Evolutionary conservation across 139 green algal genomes (phyloP).

Genomic region (Haematococcus sp.): DNA sequence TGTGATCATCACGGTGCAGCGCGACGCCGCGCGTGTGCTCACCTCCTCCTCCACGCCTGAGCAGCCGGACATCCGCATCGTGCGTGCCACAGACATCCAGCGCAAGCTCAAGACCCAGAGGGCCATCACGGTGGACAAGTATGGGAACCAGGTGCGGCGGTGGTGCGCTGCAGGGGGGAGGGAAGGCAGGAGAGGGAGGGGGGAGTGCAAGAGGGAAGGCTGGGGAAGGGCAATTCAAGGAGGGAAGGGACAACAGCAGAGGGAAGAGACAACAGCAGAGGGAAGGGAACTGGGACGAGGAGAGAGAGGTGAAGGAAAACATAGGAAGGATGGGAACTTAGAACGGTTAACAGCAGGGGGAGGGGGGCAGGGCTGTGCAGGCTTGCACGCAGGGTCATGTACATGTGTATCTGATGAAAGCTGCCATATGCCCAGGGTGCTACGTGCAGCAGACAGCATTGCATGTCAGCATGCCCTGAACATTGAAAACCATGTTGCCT

Average conservation of each 20-base stretch:
- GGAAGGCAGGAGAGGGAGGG: background rate
- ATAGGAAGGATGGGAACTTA: too few species aligned
- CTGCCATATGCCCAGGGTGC: too few species aligned
- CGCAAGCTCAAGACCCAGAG: conserved; percentile 68
- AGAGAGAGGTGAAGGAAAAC: background rate
- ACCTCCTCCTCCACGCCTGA: conserved; percentile 61
- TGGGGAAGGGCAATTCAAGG: background rate
- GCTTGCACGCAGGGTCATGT: too few species aligned
- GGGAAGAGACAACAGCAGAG: too few species aligned
- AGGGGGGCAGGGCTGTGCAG: too few species aligned
- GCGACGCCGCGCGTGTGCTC: conserved; percentile 56
- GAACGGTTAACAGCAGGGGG: too few species aligned
- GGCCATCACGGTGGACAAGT: conserved; percentile 40
- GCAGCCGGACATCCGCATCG: conserved; percentile 68
- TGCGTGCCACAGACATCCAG: conserved; percentile 79
- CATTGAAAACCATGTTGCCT: too few species aligned
- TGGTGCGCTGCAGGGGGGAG: background rate
- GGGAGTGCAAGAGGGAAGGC: background rate
- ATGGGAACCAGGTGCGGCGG: conserved; percentile 23
- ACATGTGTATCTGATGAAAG: too few species aligned
- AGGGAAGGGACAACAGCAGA: too few species aligned
- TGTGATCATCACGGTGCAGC: conserved; percentile 79
- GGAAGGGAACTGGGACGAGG: conserved; percentile 6
- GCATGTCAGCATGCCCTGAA: too few species aligned
- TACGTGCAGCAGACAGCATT: too few species aligned